Conservation (phyloP, 2,329 filamentous ascomycete genomes). For the Teratosphaeria zuluensis region DNA sequence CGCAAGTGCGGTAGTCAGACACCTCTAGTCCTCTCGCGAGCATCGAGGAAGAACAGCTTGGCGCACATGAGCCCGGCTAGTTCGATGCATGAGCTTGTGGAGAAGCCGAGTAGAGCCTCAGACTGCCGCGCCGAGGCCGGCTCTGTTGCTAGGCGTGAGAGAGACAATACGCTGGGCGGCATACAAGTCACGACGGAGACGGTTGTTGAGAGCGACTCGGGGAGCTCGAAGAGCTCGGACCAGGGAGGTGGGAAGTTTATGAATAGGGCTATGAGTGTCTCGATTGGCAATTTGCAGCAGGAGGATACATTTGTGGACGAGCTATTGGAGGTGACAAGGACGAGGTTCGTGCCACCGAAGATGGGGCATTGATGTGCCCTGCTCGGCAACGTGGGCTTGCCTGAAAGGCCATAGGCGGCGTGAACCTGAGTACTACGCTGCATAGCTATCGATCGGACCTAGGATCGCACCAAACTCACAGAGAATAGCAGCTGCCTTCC, state of each 20-base stretch:
- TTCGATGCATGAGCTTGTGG: constrained; percentile 18
- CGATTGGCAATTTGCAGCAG: constrained; percentile 27
- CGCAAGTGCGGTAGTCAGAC: background rate
- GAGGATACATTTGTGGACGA: constrained; percentile 33
- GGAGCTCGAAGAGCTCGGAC: constrained; percentile 15
- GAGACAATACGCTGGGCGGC: constrained; percentile 23
- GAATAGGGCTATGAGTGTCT: constrained; percentile 12
- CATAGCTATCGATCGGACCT: background rate
- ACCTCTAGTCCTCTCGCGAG: background rate
- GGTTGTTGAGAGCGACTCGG: constrained; percentile 21
- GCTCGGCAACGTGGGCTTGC: background rate
- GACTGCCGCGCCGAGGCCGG: constrained; percentile 6
- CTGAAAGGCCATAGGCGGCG: background rate
- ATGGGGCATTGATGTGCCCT: constrained; percentile 2
- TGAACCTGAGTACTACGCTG: background rate
- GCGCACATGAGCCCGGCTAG: constrained; percentile 7
- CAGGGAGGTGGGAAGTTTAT: constrained; percentile 13
- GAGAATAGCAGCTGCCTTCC: too few species aligned
- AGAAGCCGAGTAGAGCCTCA: constrained; percentile 15
- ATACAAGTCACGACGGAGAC: constrained; percentile 29
- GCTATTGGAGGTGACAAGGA: constrained; percentile 19
- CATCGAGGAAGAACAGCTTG: constrained; percentile 8
- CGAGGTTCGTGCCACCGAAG: constrained; percentile 15
- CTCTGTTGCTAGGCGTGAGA: constrained; percentile 1
- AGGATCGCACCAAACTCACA: too few species aligned